Evolutionary conservation across 129 eudicot species (phyloP).

Genomic region (Rutidosis leptorrhynchoides): DNA sequence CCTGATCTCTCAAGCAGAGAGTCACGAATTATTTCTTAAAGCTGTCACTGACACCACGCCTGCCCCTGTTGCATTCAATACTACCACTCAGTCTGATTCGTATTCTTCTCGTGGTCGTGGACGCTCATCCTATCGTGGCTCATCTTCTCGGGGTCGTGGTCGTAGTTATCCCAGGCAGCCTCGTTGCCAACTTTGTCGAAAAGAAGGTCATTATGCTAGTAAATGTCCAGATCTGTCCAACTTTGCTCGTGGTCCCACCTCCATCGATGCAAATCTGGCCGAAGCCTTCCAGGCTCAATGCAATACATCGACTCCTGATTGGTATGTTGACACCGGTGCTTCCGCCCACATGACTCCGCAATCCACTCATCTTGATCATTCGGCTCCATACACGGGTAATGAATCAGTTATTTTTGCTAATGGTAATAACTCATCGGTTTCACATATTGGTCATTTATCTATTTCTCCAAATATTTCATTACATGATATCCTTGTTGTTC

Average conservation of each 20-base stretch:
- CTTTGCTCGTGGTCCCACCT: neutral
- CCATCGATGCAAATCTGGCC: neutral
- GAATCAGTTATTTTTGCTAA: neutral
- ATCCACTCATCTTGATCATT: no score
- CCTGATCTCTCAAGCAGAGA: no score
- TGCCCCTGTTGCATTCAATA: no score
- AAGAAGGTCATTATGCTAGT: neutral
- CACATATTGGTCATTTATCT: neutral
- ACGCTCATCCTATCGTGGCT: no score
- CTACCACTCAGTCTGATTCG: no score
- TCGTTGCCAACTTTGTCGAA: neutral
- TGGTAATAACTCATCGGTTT: neutral
- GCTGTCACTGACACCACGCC: no score
- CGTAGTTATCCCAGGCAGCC: neutral
- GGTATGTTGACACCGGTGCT: no score
- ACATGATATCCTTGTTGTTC: no score
- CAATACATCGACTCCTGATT: no score
- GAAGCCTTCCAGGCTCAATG: neutral
- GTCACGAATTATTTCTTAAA: no score
- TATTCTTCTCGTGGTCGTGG: no score
- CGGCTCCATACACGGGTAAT: neutral
- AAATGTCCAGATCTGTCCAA: neutral
- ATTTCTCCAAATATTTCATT: neutral
- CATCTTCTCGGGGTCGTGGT: conserved; percentile 1
- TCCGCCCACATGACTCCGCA: no score